Conservation (phyloP, 768 basidiomycete genomes). For the Amanita fuliginea region DNA sequence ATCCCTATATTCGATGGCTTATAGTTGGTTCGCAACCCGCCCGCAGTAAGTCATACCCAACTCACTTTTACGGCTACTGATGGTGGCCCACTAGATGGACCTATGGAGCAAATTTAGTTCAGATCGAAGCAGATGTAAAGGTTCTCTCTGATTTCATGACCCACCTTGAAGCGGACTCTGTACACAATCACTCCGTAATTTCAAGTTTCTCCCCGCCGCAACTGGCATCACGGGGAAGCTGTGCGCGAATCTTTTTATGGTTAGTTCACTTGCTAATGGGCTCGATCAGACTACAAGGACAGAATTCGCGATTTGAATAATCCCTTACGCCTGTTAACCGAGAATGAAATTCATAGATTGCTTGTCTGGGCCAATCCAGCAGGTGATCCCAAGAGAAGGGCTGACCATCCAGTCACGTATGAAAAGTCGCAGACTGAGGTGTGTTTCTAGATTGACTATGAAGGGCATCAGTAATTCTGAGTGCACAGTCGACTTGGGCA, state of each 20-base stretch:
- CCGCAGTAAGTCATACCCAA: constrained; percentile 57
- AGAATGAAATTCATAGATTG: constrained; percentile 82
- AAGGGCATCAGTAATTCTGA: neutral
- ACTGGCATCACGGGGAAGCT: constrained; percentile 24
- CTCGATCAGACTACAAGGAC: constrained; percentile 37
- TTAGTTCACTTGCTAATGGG: neutral
- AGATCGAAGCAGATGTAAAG: constrained; percentile 82
- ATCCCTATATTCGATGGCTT: constrained; percentile 67
- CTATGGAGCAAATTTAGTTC: constrained; percentile 87
- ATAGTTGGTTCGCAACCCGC: constrained; percentile 89
- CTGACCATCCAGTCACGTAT: constrained; percentile 40
- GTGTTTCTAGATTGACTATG: neutral
- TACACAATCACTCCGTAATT: constrained; percentile 44
- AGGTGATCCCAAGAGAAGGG: constrained; percentile 61
- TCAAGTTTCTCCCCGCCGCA: constrained; percentile 55
- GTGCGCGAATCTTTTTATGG: constrained; percentile 19
- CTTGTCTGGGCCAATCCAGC: constrained; percentile 86
- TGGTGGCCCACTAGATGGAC: constrained; percentile 63
- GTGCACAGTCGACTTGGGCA: constrained; percentile 49
- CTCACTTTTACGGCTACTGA: constrained; percentile 1
- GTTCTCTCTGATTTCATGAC: constrained; percentile 76
- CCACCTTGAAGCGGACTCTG: constrained; percentile 63
- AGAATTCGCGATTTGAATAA: constrained; percentile 58
- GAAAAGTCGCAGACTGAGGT: constrained; percentile 58
- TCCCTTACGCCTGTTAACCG: constrained; percentile 74